Evolutionary conservation across 1,284 basidiomycete species (phyloP).

Genomic region (Crepidotus sp.): DNA sequence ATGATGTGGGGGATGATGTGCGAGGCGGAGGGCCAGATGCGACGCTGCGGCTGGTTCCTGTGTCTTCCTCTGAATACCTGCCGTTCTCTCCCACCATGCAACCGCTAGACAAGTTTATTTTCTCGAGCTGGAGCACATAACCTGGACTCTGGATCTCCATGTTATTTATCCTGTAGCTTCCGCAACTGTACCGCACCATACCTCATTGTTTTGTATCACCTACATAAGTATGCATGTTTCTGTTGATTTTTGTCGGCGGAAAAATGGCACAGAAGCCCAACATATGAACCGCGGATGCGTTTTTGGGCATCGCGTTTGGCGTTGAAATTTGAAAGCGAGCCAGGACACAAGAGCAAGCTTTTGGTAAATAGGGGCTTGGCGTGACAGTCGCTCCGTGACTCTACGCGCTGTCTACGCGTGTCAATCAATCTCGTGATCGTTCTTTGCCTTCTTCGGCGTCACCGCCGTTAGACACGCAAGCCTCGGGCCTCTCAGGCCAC

Average conservation of each 20-base stretch:
- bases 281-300: too few species aligned
- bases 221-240: too few species aligned
- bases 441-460: neutral
- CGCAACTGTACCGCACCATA: slow-evolving; percentile 2
- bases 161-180: neutral
- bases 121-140: slow-evolving; percentile 13
- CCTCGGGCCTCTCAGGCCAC: too few species aligned
- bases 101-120: slow-evolving; percentile 11
- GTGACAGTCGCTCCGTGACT: neutral
- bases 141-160: too few species aligned
- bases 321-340: too few species aligned
- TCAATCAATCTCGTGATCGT: neutral
- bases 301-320: neutral
- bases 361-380: too few species aligned
- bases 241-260: too few species aligned
- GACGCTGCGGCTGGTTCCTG: slow-evolving; percentile 14
- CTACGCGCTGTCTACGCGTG: neutral
- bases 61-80: slow-evolving; percentile 4
- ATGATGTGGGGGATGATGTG: slow-evolving; percentile 5
- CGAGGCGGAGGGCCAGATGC: neutral
- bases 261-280: too few species aligned
- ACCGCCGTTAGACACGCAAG: too few species aligned
- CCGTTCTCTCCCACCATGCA: slow-evolving; percentile 7
- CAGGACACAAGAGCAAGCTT: too few species aligned
- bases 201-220: slow-evolving; percentile 13